phyloP scores from a whole-genome alignment of 345 rosid genomes.

The Rhodamnia argentea region DNA sequence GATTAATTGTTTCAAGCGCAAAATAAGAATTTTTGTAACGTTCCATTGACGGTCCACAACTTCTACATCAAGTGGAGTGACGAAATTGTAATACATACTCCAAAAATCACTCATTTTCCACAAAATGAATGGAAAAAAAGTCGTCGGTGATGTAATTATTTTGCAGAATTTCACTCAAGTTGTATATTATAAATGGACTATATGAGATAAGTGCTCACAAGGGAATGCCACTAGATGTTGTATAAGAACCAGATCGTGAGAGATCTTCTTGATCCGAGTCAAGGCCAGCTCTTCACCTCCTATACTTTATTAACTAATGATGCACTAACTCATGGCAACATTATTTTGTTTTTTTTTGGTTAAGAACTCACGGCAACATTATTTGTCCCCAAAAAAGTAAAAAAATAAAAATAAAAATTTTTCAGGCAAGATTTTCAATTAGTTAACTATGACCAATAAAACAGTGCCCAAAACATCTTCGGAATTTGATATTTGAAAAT shows the following conservation, averaged over 20 bases:
- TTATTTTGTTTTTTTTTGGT: too few relatives aligned
- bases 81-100: too few relatives aligned
- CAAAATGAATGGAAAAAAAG: not conserved
- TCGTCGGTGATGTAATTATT: not conserved
- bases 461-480: not conserved
- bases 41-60: too few relatives aligned
- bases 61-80: too few relatives aligned
- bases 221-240: not conserved
- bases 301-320: not conserved
- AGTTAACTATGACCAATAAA: not conserved
- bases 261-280: not conserved
- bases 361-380: not conserved
- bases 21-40: too few relatives aligned
- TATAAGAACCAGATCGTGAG: not conserved
- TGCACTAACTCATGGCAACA: not conserved
- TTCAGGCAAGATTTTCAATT: not conserved
- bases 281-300: not conserved
- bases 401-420: not conserved
- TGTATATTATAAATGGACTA: not conserved
- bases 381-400: not conserved
- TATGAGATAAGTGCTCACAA: not conserved
- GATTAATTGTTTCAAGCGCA: not conserved
- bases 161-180: not conserved
- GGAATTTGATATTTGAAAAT: not conserved
- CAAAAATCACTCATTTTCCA: not conserved